Evolutionary conservation across 495 filamentous ascomycete species (phyloP), one percentile per base, ranked within the genome.

Genomic region (Eremomyces bilateralis): DNA sequence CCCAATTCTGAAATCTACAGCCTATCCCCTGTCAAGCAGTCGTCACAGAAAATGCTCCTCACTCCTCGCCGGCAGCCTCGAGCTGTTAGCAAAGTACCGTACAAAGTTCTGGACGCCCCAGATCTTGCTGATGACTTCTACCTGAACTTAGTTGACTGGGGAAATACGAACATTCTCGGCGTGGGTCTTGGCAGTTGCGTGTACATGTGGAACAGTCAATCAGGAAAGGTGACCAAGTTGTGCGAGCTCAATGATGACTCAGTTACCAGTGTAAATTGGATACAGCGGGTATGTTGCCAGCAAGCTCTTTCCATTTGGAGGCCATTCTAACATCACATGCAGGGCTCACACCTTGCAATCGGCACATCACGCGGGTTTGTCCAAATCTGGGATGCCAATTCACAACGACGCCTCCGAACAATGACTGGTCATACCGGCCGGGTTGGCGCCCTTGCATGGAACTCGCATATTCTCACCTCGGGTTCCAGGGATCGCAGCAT

Each of bases 91-190:
- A 95, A 95, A 53, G 84, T 94, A 0, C 88, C 88, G 1, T 95
- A 83, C 60, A 97, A 95, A 53, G 88, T 97, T 4, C 62, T 97
- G 3, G 88, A 97, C 62, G 88, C 90, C 0, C 88, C 88, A 11
- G 88, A 95, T 41, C 53, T 97, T 12, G 83, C 83, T 19, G 88
- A 97, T 45, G 90, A 97, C 51, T 97, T 94, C 52, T 97, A 97
- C 45, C 58, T 97, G 20, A 97, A 97, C 45, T 55, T 97, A 18
- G 84, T 97, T 1, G 88, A 97, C 44, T 97, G 88, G 88, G 88
- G 90, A n/a, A 85, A 76, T 44, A 80, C 73, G 42, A 88, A 94
- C 54, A 71, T 92, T 16, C 57, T 97, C 4, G 90, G 82, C 11
- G 88, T 97, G 20, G 88, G 88, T 0, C 56, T 97, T 29, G 83